Evolutionary conservation across 768 basidiomycete species (phyloP).

Genomic region (Suillus luteus): DNA sequence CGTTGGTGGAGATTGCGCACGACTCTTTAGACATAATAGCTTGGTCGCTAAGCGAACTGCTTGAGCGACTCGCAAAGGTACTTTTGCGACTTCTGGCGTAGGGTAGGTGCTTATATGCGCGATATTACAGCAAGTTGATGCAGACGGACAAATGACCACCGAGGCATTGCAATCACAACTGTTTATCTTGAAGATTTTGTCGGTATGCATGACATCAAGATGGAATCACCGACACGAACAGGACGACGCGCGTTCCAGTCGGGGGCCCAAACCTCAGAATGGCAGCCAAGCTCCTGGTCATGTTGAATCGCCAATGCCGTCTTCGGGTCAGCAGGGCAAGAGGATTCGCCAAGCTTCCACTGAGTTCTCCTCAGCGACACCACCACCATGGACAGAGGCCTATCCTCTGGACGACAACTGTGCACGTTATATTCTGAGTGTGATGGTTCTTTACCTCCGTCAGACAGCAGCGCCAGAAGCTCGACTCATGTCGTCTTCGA

Average conservation of each 20-base stretch:
- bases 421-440: conserved; percentile 78
- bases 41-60: conserved; percentile 71
- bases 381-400: conserved; percentile 59
- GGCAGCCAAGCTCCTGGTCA: conserved; percentile 34
- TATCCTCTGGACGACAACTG: conserved; percentile 79
- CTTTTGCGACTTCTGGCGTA: conserved; percentile 18
- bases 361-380: conserved; percentile 38
- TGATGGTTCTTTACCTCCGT: conserved; percentile 81
- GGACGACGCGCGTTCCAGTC: conserved; percentile 43
- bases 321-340: conserved; percentile 28
- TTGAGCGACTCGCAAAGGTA: conserved; percentile 81
- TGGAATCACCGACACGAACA: conserved; percentile 55
- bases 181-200: conserved; percentile 80
- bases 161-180: conserved; percentile 86
- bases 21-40: conserved; percentile 82
- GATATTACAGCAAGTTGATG: conserved; percentile 51
- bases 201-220: conserved; percentile 75
- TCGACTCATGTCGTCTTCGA: conserved; percentile 60
- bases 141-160: conserved; percentile 53
- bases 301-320: conserved; percentile 40
- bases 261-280: conserved; percentile 36
- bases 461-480: conserved; percentile 62
- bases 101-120: conserved; percentile 18
- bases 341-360: conserved; percentile 43
- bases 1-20: conserved; percentile 75